Percentiles rank a stretch among this genome's conserved stretches.
Evolutionary conservation across 2,329 filamentous ascomycete genomes (phyloP).

Genomic region (Stagonosporopsis chrysanthemi): DNA sequence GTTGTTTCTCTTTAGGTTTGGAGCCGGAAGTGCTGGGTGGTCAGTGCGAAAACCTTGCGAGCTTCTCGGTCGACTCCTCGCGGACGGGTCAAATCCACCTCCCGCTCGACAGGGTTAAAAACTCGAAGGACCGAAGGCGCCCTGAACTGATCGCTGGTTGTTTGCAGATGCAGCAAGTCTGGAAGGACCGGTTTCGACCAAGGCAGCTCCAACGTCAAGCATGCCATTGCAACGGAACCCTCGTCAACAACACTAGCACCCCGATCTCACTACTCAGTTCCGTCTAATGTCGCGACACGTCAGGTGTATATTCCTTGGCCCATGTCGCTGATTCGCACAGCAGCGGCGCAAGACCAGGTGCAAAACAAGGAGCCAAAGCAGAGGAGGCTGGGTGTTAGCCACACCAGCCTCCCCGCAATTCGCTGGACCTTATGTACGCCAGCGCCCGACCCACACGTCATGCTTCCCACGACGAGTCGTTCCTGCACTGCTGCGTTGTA

Average conservation of each 20-base stretch:
- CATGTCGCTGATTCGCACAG: slow-evolving; percentile 7
- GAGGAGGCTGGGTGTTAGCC: slow-evolving; percentile 14
- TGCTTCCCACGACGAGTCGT: slow-evolving; percentile 15
- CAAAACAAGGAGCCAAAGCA: neutral
- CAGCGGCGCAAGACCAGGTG: slow-evolving; percentile 11
- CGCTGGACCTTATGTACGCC: slow-evolving; percentile 3
- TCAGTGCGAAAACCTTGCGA: slow-evolving; percentile 1
- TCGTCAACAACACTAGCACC: neutral
- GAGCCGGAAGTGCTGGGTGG: neutral
- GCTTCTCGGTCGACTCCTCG: neutral
- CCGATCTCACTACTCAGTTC: neutral
- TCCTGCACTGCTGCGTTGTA: slow-evolving; percentile 22
- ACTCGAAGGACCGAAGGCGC: no score
- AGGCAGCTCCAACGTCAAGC: slow-evolving; percentile 14
- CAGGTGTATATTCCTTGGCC: neutral
- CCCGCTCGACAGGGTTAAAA: no score
- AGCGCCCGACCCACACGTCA: slow-evolving; percentile 17
- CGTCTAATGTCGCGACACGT: neutral
- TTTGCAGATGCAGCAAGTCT: neutral
- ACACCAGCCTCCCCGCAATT: slow-evolving; percentile 18
- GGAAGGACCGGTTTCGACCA: slow-evolving; percentile 8
- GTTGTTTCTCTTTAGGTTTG: neutral
- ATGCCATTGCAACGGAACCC: slow-evolving; percentile 7
- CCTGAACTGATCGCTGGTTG: neutral
- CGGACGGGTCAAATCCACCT: neutral